Percentiles rank a stretch among this genome's conserved stretches.
Evolutionary conservation across 306 rosid genomes (phyloP).

Genomic region (Oxytropis ochrocephala): DNA sequence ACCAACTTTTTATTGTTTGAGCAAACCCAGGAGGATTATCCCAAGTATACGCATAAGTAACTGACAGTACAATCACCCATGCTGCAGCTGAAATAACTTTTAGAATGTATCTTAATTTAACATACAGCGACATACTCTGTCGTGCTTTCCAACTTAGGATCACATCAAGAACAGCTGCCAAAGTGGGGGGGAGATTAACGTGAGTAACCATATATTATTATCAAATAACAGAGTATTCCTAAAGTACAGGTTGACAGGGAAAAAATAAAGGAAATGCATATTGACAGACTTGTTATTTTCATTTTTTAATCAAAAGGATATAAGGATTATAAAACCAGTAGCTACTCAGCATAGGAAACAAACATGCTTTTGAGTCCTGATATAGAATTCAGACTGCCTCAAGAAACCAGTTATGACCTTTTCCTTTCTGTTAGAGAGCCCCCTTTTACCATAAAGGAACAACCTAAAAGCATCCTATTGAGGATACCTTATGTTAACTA

Average conservation of each 20-base stretch:
- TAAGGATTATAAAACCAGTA: neutral
- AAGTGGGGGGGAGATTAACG: neutral
- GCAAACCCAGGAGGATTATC: conserved; percentile 93
- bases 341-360: conserved; percentile 9
- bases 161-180: conserved; percentile 87
- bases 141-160: conserved; percentile 88
- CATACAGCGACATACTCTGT: conserved; percentile 77
- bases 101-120: conserved; percentile 72
- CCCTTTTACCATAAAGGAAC: neutral
- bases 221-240: neutral
- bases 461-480: neutral
- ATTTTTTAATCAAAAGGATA: neutral
- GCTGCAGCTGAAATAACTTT: conserved; percentile 91
- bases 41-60: conserved; percentile 89
- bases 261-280: neutral
- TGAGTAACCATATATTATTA: conserved; percentile 9
- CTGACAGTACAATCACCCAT: conserved; percentile 88
- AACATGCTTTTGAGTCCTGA: neutral
- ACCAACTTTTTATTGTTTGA: conserved; percentile 91
- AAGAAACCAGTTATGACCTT: neutral
- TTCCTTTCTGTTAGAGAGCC: neutral
- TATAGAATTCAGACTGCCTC: neutral
- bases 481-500: neutral
- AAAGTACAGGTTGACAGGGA: neutral
- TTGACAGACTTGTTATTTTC: neutral